Percentiles rank a stretch among this genome's conserved stretches.
These are phyloP conservation scores for Saccharomycopsis javanensis DNA, from an alignment of 805 yeast species.

Conservation along the genomic window DNA sequence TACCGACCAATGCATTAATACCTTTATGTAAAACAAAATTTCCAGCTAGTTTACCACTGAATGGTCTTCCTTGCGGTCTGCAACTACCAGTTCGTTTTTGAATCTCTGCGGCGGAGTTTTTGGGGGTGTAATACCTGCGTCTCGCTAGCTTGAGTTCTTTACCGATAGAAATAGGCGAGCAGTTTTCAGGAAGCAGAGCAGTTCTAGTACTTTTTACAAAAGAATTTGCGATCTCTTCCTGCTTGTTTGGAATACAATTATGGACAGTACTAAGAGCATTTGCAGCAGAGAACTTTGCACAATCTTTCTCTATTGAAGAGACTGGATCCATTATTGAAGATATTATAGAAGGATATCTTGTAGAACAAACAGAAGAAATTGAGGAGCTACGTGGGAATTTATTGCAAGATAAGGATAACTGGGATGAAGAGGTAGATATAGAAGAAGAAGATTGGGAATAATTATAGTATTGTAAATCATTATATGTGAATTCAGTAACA, in stretches of 20 bases:
- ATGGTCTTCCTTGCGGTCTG: constrained; percentile 31
- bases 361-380: not conserved
- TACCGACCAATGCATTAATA: constrained; percentile 22
- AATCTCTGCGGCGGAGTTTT: constrained; percentile 7
- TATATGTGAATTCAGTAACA: not conserved
- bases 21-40: constrained; percentile 25
- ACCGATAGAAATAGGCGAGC: not conserved
- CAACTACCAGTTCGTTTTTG: constrained; percentile 16
- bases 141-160: constrained; percentile 10
- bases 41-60: constrained; percentile 24
- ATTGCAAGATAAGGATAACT: not conserved
- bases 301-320: not conserved
- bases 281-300: not conserved
- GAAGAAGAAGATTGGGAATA: not conserved
- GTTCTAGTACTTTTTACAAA: not conserved
- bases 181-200: not conserved
- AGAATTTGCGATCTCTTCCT: not conserved
- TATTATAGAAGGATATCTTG: not conserved
- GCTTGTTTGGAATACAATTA: not conserved
- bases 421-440: not conserved
- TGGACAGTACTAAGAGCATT: not conserved
- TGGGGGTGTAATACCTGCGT: constrained; percentile 15
- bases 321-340: not conserved
- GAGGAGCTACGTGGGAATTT: not conserved
- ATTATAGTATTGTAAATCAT: not conserved